Percentiles rank a stretch among this genome's conserved stretches.
Evolutionary conservation across 805 yeast genomes (phyloP).

Genomic region (Hanseniaspora taiwanica): DNA sequence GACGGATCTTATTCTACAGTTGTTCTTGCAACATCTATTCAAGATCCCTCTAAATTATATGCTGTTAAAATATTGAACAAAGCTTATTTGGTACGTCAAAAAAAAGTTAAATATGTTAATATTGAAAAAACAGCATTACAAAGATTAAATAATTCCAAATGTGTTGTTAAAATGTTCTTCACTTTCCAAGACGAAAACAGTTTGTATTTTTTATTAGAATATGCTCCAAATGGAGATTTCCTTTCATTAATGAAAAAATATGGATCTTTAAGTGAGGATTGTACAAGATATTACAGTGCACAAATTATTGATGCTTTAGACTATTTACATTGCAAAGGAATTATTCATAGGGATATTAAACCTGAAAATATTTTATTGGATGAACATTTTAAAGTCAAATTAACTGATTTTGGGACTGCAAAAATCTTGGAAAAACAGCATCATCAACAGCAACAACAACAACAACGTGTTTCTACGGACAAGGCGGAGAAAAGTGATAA

Average conservation of each 20-base stretch:
- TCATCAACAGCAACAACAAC: too few relatives aligned
- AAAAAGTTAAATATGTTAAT: constrained; percentile 73
- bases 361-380: constrained; percentile 72
- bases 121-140: constrained; percentile 73
- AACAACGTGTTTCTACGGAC: too few relatives aligned
- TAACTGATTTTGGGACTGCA: constrained; percentile 82
- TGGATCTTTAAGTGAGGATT: constrained; percentile 61
- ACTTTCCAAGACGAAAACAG: constrained; percentile 71
- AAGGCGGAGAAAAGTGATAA: too few relatives aligned
- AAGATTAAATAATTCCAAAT: constrained; percentile 44
- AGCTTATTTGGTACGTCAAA: constrained; percentile 65
- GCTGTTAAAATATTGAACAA: constrained; percentile 71
- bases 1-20: constrained; percentile 96
- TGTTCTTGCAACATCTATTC: constrained; percentile 68
- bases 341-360: constrained; percentile 69
- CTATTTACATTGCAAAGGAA: constrained; percentile 62
- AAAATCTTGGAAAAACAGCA: constrained; percentile 39
- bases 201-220: constrained; percentile 63
- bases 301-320: constrained; percentile 63
- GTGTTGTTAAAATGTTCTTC: constrained; percentile 56
- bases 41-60: constrained; percentile 52
- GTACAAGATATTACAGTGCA: constrained; percentile 53
- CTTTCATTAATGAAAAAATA: constrained; percentile 50
- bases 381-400: constrained; percentile 43
- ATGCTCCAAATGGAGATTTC: constrained; percentile 70